These are phyloP conservation scores for Thinopyrum elongatum DNA, from an alignment of 176 grass and related monocot genomes.

Conservation along the genomic window DNA sequence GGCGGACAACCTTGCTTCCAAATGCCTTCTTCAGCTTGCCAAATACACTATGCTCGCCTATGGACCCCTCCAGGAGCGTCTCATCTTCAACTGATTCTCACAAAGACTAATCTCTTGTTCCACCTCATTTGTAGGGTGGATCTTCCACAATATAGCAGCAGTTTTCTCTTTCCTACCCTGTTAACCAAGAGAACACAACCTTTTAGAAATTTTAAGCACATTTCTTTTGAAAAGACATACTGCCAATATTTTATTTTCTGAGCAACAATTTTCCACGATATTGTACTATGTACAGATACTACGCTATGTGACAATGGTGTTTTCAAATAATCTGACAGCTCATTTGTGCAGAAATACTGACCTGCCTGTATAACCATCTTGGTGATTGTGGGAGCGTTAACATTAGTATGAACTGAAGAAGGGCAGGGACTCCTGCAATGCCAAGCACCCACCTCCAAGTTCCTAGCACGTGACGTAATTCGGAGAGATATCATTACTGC, in stretches of 20 bases:
- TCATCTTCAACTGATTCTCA: slow-evolving; percentile 66
- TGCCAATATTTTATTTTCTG: neutral
- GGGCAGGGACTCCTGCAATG: no score
- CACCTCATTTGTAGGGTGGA: slow-evolving; percentile 62
- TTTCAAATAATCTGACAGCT: no score
- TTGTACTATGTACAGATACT: no score
- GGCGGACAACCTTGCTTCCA: slow-evolving; percentile 59
- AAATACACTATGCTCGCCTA: slow-evolving; percentile 47
- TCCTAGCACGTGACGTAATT: no score
- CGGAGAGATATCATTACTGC: no score
- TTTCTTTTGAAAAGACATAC: neutral
- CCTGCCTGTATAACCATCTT: no score
- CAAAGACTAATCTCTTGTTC: slow-evolving; percentile 81
- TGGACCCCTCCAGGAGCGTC: slow-evolving; percentile 69
- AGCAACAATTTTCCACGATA: no score
- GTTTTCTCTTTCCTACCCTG: slow-evolving; percentile 90
- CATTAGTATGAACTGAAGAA: no score
- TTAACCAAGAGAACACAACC: neutral
- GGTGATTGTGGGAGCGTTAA: no score
- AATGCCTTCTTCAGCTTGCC: slow-evolving; percentile 74
- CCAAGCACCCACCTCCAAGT: no score
- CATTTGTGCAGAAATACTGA: no score
- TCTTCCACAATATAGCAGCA: neutral
- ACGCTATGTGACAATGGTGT: no score
- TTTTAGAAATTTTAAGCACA: neutral